These are phyloP conservation scores for Phaeosphaeriaceae sp. DNA, from an alignment of 2,329 filamentous ascomycete genomes.

Conservation along the genomic window DNA sequence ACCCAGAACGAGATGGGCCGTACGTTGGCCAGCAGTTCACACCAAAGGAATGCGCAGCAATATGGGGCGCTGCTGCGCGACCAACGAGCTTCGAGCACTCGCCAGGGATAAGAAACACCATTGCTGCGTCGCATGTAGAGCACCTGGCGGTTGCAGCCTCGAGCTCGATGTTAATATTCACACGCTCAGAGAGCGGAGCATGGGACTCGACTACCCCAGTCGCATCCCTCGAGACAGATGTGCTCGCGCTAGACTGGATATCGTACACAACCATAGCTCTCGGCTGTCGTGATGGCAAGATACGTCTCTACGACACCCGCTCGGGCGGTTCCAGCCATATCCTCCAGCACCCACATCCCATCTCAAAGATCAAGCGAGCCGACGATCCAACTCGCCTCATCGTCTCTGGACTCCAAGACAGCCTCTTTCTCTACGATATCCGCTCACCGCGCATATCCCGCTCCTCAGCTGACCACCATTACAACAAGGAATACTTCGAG, in stretches of 20 bases:
- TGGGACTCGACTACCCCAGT: constrained; percentile 25
- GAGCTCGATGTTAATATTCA: constrained; percentile 31
- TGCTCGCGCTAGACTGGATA: constrained; percentile 46
- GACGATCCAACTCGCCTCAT: constrained; percentile 37
- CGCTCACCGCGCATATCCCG: constrained; percentile 22
- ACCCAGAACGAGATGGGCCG: constrained; percentile 33
- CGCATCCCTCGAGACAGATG: constrained; percentile 28
- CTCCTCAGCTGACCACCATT: constrained; percentile 11
- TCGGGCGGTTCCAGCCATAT: constrained; percentile 30
- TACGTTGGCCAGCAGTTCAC: constrained; percentile 38
- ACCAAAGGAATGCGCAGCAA: constrained; percentile 29
- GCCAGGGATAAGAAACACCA: constrained; percentile 12
- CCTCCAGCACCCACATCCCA: constrained; percentile 33
- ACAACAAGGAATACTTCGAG: constrained; percentile 23
- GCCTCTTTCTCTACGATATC: constrained; percentile 41
- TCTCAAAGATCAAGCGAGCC: constrained; percentile 30
- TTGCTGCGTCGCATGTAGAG: constrained; percentile 31
- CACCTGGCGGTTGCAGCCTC: constrained; percentile 43
- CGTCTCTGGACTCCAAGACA: constrained; percentile 34
- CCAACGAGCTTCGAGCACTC: constrained; percentile 21
- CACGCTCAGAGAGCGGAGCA: constrained; percentile 20
- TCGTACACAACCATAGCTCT: constrained; percentile 35
- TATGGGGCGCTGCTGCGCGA: constrained; percentile 37
- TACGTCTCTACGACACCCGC: constrained; percentile 44
- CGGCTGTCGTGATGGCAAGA: constrained; percentile 41